A percentile compares a stretch with the other conserved stretches of the same genome.
Evolutionary conservation across 208 protist genomes (phyloP).

Genomic region (Blastocrithidia nonstop): DNA sequence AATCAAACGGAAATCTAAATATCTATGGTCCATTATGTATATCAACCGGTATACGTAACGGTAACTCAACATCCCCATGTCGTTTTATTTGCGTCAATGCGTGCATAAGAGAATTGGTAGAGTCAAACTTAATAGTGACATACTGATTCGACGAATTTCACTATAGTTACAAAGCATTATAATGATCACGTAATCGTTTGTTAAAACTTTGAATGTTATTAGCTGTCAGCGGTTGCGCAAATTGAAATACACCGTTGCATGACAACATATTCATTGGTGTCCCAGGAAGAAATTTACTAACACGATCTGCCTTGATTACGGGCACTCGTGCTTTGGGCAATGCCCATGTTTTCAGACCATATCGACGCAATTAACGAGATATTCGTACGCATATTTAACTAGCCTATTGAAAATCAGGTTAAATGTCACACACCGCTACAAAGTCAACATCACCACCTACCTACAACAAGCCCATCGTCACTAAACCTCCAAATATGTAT

Average conservation of each 20-base stretch:
- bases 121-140: constrained; percentile 58
- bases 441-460: constrained; percentile 82
- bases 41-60: constrained; percentile 62
- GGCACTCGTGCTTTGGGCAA: constrained; percentile 73
- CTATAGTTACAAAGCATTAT: constrained; percentile 40
- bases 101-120: constrained; percentile 38
- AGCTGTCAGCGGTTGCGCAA: constrained; percentile 33
- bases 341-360: constrained; percentile 45
- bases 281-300: constrained; percentile 59
- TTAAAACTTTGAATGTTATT: constrained; percentile 33
- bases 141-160: constrained; percentile 66
- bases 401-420: constrained; percentile 64
- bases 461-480: constrained; percentile 58
- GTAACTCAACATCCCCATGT: constrained; percentile 63
- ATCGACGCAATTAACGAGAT: constrained; percentile 46
- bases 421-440: constrained; percentile 71
- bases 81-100: constrained; percentile 51
- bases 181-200: constrained; percentile 27
- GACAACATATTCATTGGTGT: constrained; percentile 55
- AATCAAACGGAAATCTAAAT: constrained; percentile 80
- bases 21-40: constrained; percentile 64
- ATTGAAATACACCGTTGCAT: constrained; percentile 68
- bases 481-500: constrained; percentile 78
- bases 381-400: constrained; percentile 51
- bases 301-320: constrained; percentile 67